These are phyloP conservation scores for Penicillium chermesinum DNA, from an alignment of 495 filamentous ascomycete genomes.

Conservation along the genomic window DNA sequence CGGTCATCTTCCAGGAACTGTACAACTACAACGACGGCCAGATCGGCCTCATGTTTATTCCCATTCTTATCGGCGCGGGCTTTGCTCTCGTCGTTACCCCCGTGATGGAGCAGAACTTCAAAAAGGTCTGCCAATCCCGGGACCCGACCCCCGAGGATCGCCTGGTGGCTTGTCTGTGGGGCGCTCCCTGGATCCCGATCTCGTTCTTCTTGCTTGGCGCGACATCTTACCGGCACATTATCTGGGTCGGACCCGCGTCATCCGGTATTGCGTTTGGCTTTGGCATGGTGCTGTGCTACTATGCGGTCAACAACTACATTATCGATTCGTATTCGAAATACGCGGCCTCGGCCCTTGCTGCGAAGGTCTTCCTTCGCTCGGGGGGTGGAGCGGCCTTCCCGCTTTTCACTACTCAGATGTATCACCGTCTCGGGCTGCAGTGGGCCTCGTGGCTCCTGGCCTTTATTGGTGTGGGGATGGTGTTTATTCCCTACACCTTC, in stretches of 20 bases:
- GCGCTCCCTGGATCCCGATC: slow-evolving; percentile 33
- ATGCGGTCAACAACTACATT: slow-evolving; percentile 65
- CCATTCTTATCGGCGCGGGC: slow-evolving; percentile 48
- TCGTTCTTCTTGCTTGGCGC: slow-evolving; percentile 54
- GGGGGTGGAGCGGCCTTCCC: slow-evolving; percentile 41
- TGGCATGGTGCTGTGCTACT: slow-evolving; percentile 63
- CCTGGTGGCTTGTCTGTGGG: slow-evolving; percentile 31
- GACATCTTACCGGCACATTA: slow-evolving; percentile 56
- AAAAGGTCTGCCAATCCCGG: slow-evolving; percentile 14
- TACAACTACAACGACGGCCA: slow-evolving; percentile 45
- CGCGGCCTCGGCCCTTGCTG: slow-evolving; percentile 30
- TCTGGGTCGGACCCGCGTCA: slow-evolving; percentile 59
- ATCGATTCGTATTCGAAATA: slow-evolving; percentile 57
- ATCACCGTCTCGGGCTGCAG: slow-evolving; percentile 45
- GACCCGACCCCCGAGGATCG: slow-evolving; percentile 33
- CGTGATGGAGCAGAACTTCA: slow-evolving; percentile 33
- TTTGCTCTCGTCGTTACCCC: slow-evolving; percentile 42
- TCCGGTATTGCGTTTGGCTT: slow-evolving; percentile 62
- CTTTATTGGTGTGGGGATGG: slow-evolving; percentile 46
- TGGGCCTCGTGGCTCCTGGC: slow-evolving; percentile 55
- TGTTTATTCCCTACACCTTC: slow-evolving; percentile 44
- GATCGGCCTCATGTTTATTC: slow-evolving; percentile 32
- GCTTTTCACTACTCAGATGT: slow-evolving; percentile 49
- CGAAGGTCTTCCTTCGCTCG: slow-evolving; percentile 30
- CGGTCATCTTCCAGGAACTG: slow-evolving; percentile 49